A percentile compares a stretch with the other conserved stretches of the same genome.
Evolutionary conservation across 352 stramenopile species (phyloP).

Genomic region (Phytophthora ohioensis): DNA sequence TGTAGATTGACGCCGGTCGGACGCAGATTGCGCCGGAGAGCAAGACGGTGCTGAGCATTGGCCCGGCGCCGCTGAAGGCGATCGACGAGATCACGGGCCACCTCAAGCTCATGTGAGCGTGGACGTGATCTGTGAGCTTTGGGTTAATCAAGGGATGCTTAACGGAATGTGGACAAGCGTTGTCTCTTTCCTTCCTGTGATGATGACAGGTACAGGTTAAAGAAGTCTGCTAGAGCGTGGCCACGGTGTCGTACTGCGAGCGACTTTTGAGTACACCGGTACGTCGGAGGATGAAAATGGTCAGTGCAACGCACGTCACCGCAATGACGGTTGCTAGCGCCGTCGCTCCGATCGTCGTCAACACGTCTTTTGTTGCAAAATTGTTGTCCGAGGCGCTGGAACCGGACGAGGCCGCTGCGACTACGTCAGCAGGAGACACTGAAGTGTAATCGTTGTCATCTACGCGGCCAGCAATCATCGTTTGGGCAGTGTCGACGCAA

Average conservation of each 20-base stretch:
- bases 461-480: slow-evolving; percentile 6
- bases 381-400: slow-evolving; percentile 11
- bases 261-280: slow-evolving; percentile 51
- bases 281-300: slow-evolving; percentile 46
- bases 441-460: slow-evolving; percentile 4
- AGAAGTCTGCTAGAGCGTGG: slow-evolving; percentile 50
- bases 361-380: slow-evolving; percentile 41
- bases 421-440: slow-evolving; percentile 6
- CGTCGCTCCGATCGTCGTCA: slow-evolving; percentile 57
- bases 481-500: slow-evolving; percentile 55
- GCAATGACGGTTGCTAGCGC: slow-evolving; percentile 49
- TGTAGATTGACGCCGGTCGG: slow-evolving; percentile 77
- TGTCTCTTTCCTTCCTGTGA: slow-evolving; percentile 6
- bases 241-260: slow-evolving; percentile 55
- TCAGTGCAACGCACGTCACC: slow-evolving; percentile 43
- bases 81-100: slow-evolving; percentile 82
- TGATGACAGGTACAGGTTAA: slow-evolving; percentile 20
- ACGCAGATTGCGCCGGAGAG: slow-evolving; percentile 88
- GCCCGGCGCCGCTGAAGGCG: slow-evolving; percentile 68
- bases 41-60: slow-evolving; percentile 88
- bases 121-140: not conserved
- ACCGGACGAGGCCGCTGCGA: slow-evolving; percentile 15
- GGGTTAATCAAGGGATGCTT: slow-evolving; percentile 8
- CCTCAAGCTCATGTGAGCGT: slow-evolving; percentile 86
- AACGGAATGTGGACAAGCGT: not conserved